These are phyloP conservation scores for Piloderma croceum DNA, from an alignment of 768 basidiomycete genomes.

Conservation along the genomic window DNA sequence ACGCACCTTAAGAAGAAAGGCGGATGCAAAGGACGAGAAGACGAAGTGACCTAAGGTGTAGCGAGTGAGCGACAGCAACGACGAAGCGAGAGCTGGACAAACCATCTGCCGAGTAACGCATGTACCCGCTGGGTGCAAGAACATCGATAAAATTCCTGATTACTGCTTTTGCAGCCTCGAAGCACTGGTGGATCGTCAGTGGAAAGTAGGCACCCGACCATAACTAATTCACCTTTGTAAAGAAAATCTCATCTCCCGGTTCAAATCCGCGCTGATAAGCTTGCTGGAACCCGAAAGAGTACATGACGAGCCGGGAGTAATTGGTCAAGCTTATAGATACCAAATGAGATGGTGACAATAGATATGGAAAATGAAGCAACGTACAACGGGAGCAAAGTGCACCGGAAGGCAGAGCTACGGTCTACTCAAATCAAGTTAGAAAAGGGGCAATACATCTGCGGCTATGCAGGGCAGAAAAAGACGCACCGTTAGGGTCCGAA, in stretches of 20 bases:
- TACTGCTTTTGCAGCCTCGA: slow-evolving; percentile 64
- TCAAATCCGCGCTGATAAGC: slow-evolving; percentile 58
- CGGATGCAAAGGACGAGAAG: slow-evolving; percentile 76
- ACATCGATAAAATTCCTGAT: slow-evolving; percentile 60
- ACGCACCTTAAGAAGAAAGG: slow-evolving; percentile 73
- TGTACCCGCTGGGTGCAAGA: slow-evolving; percentile 65
- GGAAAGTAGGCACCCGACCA: slow-evolving; percentile 9
- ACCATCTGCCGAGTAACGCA: slow-evolving; percentile 79
- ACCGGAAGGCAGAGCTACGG: slow-evolving; percentile 53
- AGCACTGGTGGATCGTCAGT: slow-evolving; percentile 40
- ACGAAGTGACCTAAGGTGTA: slow-evolving; percentile 58
- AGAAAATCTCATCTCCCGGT: slow-evolving; percentile 61
- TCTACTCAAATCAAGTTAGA: slow-evolving; percentile 33
- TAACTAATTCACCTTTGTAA: slow-evolving; percentile 67
- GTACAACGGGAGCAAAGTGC: slow-evolving; percentile 68
- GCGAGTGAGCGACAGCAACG: background rate
- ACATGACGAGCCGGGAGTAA: slow-evolving; percentile 81
- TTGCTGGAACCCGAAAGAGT: slow-evolving; percentile 81
- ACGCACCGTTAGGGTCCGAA: slow-evolving; percentile 52
- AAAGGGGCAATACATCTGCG: background rate
- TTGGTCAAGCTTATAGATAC: slow-evolving; percentile 55
- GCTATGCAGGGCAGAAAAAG: background rate
- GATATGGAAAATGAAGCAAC: slow-evolving; percentile 18
- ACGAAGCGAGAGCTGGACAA: slow-evolving; percentile 15
- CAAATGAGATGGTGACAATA: slow-evolving; percentile 4